Evolutionary conservation across 2,329 filamentous ascomycete species (phyloP), one percentile per base, ranked within the genome.

Genomic region (Trichoderma atrobrunneum): DNA sequence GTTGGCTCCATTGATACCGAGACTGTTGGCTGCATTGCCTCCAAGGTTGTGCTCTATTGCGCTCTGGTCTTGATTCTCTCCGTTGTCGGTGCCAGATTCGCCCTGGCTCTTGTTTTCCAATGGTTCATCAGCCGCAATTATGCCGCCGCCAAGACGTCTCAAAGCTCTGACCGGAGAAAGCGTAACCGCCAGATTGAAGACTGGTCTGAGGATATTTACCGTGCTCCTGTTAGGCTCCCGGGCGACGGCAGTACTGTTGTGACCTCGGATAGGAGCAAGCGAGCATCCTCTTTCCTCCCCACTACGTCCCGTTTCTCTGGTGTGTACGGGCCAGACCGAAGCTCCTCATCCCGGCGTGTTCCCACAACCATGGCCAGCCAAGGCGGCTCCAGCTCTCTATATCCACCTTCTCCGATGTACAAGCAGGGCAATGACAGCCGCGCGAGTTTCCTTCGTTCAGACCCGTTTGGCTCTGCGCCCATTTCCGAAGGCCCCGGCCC

Each of bases 331-430:
- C 88, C 91, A 64, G 93, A 97, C 68, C 88, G 89, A 70, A 78
- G 76, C 51, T 81, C 82, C 26, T 84, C 84, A 48, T 81, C 84
- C 69, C 86, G 80, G 78, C 85, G 81, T 81, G 87, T 84, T 81
- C 94, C 94, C 8, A 97, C 94, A 1, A 99, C 96, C 1, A 99
- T 99, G 96, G 93, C 94, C 3, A 98, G 93, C 78, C 96, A 98
- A 80, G 88, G 89, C 75, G 91, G 92, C 0, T 90, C 90, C 2
- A 90, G 93, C 70, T 89, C 92, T 71, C 85, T 97, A 39, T 84
- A 95, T 28, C 89, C 90, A 43, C 90, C 92, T 12, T 89, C 86
- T 72, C 66, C 66, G 12, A 87, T 96, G 80, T 97, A 97, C 81
- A 91, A 85, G 74, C 87, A 91, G 73, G 84, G 83, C 72, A 90